Percentiles rank a stretch among this genome's conserved stretches.
phyloP scores from a whole-genome alignment of 225 moss, liverwort and hornwort species.

The Physcomitrellopsis africana region DNA sequence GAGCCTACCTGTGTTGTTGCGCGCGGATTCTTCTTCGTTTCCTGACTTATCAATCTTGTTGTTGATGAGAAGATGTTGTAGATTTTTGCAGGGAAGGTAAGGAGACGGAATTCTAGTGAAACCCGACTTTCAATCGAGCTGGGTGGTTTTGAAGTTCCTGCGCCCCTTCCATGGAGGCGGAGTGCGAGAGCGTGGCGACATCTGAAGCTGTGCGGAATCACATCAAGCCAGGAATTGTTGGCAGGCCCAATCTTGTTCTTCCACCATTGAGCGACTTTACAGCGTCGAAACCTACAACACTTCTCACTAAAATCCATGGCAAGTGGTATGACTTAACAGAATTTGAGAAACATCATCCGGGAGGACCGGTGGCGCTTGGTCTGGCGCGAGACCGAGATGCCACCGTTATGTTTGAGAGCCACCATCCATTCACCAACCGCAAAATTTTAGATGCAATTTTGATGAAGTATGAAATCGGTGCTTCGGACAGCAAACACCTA shows the following conservation, averaged over 20 bases:
- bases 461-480: conserved; percentile 54
- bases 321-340: conserved; percentile 67
- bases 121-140: neutral
- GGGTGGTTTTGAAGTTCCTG: neutral
- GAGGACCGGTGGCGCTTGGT: conserved; percentile 50
- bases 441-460: conserved; percentile 49
- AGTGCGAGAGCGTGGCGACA: neutral
- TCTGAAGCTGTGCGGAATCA: neutral
- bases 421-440: conserved; percentile 65
- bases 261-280: conserved; percentile 37
- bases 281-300: conserved; percentile 32
- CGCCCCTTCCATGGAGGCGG: conserved; percentile 17
- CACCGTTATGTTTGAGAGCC: conserved; percentile 73
- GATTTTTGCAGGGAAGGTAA: no score
- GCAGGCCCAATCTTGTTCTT: conserved; percentile 15
- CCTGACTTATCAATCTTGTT: no score
- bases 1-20: no score
- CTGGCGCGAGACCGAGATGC: conserved; percentile 52
- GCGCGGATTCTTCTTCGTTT: no score
- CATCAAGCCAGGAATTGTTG: conserved; percentile 48
- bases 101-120: no score
- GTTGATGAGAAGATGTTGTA: no score
- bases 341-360: conserved; percentile 58
- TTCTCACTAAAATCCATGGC: conserved; percentile 57
- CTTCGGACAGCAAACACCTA: conserved; percentile 40